Conservation (phyloP, 768 basidiomycete species). For the Suillus paluster region DNA sequence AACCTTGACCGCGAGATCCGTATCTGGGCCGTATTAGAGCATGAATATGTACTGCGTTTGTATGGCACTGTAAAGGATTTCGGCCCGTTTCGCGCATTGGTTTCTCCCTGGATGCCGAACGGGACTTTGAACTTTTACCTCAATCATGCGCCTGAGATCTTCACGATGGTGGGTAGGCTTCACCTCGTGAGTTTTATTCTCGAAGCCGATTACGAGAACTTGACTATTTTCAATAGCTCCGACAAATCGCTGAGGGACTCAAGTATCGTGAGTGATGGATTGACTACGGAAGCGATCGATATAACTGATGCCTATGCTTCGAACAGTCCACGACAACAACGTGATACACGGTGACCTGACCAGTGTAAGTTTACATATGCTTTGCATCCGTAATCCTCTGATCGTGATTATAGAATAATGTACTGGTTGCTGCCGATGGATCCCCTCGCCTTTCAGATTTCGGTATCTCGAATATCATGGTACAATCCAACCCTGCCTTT, state of each 20-base stretch:
- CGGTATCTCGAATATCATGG: constrained; percentile 45
- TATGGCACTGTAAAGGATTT: constrained; percentile 42
- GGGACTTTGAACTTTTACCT: constrained; percentile 45
- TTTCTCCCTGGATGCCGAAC: constrained; percentile 48
- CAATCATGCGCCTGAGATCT: constrained; percentile 39
- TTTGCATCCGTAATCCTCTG: not conserved
- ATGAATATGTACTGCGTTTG: constrained; percentile 42
- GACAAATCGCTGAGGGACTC: constrained; percentile 44
- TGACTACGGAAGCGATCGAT: not conserved
- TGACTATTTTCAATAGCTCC: constrained; percentile 30
- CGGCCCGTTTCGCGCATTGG: constrained; percentile 41
- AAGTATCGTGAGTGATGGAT: constrained; percentile 36
- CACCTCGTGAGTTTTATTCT: constrained; percentile 32
- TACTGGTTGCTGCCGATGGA: constrained; percentile 12
- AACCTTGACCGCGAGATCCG: constrained; percentile 40
- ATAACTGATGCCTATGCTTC: not conserved
- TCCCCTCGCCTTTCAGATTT: constrained; percentile 38
- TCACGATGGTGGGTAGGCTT: constrained; percentile 41
- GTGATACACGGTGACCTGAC: constrained; percentile 17
- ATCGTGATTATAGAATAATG: constrained; percentile 9
- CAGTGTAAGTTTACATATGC: not conserved
- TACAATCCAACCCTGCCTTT: constrained; percentile 34
- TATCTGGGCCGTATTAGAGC: constrained; percentile 43
- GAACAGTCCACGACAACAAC: constrained; percentile 9
- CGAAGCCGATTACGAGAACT: not conserved